Percentiles rank a stretch among this genome's conserved stretches.
Conservation (phyloP, 208 protist genomes). For the Phytomonas francai region DNA sequence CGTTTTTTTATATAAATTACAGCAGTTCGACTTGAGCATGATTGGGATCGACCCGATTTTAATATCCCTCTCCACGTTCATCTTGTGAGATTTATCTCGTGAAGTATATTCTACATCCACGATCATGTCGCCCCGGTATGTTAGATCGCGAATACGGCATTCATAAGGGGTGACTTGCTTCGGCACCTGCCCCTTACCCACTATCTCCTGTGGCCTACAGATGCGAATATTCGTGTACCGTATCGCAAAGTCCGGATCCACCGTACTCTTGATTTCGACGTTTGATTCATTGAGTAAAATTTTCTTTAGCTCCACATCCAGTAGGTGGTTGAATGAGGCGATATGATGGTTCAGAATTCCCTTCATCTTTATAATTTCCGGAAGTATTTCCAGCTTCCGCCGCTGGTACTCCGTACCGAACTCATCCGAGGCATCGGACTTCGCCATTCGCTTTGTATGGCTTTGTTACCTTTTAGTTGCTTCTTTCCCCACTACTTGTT, state of each 20-base stretch:
- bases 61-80: slow-evolving; percentile 75
- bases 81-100: slow-evolving; percentile 45
- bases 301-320: slow-evolving; percentile 75
- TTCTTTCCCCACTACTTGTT: neutral
- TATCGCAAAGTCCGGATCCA: slow-evolving; percentile 81
- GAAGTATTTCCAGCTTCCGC: slow-evolving; percentile 76
- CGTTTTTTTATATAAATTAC: slow-evolving; percentile 90
- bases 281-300: slow-evolving; percentile 88
- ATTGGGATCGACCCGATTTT: slow-evolving; percentile 98
- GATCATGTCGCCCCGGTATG: slow-evolving; percentile 86
- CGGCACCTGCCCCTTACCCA: slow-evolving; percentile 72
- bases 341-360: slow-evolving; percentile 85
- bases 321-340: slow-evolving; percentile 82
- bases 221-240: slow-evolving; percentile 85
- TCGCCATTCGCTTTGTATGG: neutral
- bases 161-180: slow-evolving; percentile 91
- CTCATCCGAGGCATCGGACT: slow-evolving; percentile 6
- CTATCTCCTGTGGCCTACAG: slow-evolving; percentile 64
- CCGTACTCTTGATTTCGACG: slow-evolving; percentile 78
- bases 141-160: slow-evolving; percentile 94
- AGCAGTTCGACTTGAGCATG: slow-evolving; percentile 98
- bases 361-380: slow-evolving; percentile 79
- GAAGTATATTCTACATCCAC: slow-evolving; percentile 84
- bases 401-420: slow-evolving; percentile 42
- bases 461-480: neutral